These are phyloP conservation scores for Chlamydomonas schloesseri DNA, from an alignment of 139 green algal genomes.

Conservation along the genomic window DNA sequence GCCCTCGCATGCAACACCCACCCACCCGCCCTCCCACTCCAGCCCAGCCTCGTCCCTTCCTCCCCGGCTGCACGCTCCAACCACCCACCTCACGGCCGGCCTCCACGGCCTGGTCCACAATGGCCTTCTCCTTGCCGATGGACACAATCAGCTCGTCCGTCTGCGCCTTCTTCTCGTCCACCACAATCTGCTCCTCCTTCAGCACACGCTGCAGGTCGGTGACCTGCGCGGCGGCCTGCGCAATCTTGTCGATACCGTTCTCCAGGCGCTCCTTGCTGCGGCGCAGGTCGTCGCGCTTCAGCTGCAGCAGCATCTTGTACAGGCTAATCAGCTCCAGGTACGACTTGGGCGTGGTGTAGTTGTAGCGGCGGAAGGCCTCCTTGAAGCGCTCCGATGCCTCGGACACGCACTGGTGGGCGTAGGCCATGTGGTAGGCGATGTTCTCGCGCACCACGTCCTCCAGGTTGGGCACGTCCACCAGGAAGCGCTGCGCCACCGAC, in stretches of 20 bases:
- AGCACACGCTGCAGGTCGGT: conserved; percentile 86
- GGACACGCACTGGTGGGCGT: conserved; percentile 77
- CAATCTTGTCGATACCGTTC: conserved; percentile 90
- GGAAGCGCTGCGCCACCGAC: conserved; percentile 84
- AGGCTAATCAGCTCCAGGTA: conserved; percentile 93
- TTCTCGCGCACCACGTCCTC: conserved; percentile 74
- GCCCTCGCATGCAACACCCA: too few relatives aligned
- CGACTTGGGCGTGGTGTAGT: conserved; percentile 94
- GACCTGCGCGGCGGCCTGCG: conserved; percentile 83
- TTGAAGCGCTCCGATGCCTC: conserved; percentile 64
- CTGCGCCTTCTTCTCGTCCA: conserved; percentile 91
- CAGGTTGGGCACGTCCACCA: conserved; percentile 80
- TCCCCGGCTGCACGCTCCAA: neutral
- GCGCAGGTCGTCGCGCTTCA: conserved; percentile 68
- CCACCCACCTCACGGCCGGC: conserved; percentile 65
- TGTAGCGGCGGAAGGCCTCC: conserved; percentile 76
- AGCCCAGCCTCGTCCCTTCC: too few relatives aligned
- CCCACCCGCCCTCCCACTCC: too few relatives aligned
- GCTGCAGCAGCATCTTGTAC: conserved; percentile 85
- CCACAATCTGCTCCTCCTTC: conserved; percentile 88
- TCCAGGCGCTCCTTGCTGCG: conserved; percentile 81
- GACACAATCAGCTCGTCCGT: conserved; percentile 91
- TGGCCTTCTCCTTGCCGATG: conserved; percentile 90
- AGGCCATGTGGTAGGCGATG: conserved; percentile 91
- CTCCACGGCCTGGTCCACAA: conserved; percentile 91